Evolutionary conservation across 768 basidiomycete species (phyloP).

Genomic region (Russula emetica): DNA sequence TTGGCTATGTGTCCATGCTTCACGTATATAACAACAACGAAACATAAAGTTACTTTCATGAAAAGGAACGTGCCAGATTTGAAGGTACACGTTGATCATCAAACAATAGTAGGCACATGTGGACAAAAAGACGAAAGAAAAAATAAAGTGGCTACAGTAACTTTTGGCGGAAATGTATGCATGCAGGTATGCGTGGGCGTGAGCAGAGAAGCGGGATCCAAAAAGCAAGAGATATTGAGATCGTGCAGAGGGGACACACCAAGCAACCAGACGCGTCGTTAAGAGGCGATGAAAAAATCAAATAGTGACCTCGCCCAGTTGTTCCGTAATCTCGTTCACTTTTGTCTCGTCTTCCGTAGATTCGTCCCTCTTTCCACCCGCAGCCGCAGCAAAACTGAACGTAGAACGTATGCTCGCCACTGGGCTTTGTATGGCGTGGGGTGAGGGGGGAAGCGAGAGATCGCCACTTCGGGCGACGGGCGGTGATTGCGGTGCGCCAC

Average conservation of each 20-base stretch:
- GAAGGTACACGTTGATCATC: slow-evolving; percentile 20
- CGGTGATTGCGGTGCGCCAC: slow-evolving; percentile 30
- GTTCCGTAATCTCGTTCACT: slow-evolving; percentile 32
- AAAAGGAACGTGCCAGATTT: slow-evolving; percentile 12
- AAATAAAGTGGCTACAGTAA: slow-evolving; percentile 13
- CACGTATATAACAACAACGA: slow-evolving; percentile 17
- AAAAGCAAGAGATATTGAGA: slow-evolving; percentile 23
- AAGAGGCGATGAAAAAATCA: slow-evolving; percentile 23
- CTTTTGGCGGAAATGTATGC: slow-evolving; percentile 19
- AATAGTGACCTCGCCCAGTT: slow-evolving; percentile 39
- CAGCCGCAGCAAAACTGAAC: slow-evolving; percentile 80
- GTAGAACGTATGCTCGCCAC: slow-evolving; percentile 60
- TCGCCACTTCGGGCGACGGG: slow-evolving; percentile 24
- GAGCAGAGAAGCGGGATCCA: slow-evolving; percentile 24
- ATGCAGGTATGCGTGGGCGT: slow-evolving; percentile 27
- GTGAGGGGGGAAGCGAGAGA: slow-evolving; percentile 26
- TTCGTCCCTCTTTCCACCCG: slow-evolving; percentile 45
- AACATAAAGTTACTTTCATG: slow-evolving; percentile 25
- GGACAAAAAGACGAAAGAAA: neutral
- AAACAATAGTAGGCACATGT: slow-evolving; percentile 15
- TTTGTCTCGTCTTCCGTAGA: slow-evolving; percentile 27
- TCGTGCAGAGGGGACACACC: slow-evolving; percentile 17
- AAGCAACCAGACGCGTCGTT: slow-evolving; percentile 14
- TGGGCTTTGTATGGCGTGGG: slow-evolving; percentile 20
- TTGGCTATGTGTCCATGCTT: slow-evolving; percentile 1